phyloP scores from a whole-genome alignment of 2,329 filamentous ascomycete species.

The Cryphonectria naterciae region DNA sequence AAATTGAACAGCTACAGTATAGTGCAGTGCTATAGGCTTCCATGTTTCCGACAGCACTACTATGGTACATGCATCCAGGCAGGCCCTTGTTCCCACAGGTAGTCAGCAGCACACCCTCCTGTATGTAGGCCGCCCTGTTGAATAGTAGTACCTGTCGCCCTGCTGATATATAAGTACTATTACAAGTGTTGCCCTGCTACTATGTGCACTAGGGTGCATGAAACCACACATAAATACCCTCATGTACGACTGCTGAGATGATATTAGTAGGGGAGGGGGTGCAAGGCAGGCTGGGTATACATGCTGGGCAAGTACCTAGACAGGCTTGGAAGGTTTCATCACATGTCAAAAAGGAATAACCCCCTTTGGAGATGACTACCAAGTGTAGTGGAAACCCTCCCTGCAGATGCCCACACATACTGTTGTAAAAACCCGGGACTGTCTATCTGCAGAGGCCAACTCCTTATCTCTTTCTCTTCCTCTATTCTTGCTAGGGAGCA shows the following conservation, averaged over 20 bases:
- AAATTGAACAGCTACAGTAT: background rate
- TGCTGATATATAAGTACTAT: too few relatives aligned
- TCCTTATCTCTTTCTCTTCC: background rate
- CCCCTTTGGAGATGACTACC: background rate
- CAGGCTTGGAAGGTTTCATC: background rate
- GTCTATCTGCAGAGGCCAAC: too few relatives aligned
- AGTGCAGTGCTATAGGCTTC: background rate
- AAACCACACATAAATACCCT: background rate
- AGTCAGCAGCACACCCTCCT: too few relatives aligned
- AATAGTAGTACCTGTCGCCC: background rate
- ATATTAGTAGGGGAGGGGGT: too few relatives aligned
- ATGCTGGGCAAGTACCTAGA: too few relatives aligned
- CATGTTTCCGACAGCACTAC: constrained; percentile 14
- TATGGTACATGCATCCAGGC: background rate
- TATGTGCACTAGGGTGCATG: background rate
- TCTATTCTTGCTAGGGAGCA: background rate
- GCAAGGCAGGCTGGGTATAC: too few relatives aligned
- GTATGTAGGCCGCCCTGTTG: too few relatives aligned
- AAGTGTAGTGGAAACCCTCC: background rate
- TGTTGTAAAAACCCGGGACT: background rate
- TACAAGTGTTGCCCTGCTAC: too few relatives aligned
- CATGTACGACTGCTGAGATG: background rate
- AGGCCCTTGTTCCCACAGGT: background rate
- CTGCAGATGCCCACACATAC: too few relatives aligned
- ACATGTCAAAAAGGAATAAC: background rate